These are phyloP conservation scores for Penicillium malachiteum DNA, from an alignment of 495 filamentous ascomycete species.

Conservation along the genomic window DNA sequence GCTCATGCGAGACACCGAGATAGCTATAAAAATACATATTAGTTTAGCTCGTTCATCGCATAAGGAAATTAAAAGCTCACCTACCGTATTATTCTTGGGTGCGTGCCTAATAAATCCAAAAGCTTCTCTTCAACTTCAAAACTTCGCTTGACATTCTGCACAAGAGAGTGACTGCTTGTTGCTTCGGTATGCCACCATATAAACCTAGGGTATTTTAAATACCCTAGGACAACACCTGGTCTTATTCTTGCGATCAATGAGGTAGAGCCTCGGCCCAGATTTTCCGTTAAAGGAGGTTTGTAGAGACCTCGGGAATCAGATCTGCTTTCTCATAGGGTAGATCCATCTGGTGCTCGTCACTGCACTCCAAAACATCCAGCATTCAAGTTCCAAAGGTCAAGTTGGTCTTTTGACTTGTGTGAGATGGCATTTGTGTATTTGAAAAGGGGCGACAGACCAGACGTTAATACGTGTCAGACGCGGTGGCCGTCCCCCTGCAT, in stretches of 20 bases:
- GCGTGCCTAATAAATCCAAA: conserved; percentile 12
- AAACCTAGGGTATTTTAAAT: conserved; percentile 18
- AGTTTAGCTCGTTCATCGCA: not conserved
- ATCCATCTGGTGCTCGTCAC: no score
- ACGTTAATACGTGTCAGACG: no score
- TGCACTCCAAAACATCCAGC: no score
- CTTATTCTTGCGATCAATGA: conserved; percentile 13
- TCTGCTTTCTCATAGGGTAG: not conserved
- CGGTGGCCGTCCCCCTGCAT: no score
- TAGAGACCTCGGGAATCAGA: conserved; percentile 9
- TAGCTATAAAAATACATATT: conserved; percentile 8
- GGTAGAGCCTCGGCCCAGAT: conserved; percentile 4
- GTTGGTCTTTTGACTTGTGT: no score
- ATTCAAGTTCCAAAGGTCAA: no score
- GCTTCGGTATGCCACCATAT: conserved; percentile 12
- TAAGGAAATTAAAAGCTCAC: not conserved
- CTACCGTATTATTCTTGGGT: conserved; percentile 20
- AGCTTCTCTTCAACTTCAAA: conserved; percentile 17
- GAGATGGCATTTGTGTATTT: no score
- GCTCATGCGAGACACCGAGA: conserved; percentile 14
- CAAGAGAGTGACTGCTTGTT: not conserved
- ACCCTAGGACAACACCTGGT: conserved; percentile 9
- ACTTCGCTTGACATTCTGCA: conserved; percentile 14
- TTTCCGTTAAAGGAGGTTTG: conserved; percentile 8
- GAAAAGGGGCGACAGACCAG: no score